phyloP scores from a whole-genome alignment of 495 filamentous ascomycete genomes.

The Aspergillus funiculosus region DNA sequence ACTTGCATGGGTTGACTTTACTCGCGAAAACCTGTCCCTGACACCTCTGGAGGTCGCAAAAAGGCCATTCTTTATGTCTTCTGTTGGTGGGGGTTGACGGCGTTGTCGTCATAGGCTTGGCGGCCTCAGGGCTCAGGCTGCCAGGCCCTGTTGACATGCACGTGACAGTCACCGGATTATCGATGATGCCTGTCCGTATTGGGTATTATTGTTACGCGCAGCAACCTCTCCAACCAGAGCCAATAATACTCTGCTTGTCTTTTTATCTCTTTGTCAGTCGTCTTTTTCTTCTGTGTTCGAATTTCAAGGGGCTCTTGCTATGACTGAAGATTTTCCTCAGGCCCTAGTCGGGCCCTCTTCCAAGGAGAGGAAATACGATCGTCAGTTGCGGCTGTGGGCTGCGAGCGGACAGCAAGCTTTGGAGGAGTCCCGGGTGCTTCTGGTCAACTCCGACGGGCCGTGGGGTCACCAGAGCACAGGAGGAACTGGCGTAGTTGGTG shows the following conservation, averaged over 20 bases:
- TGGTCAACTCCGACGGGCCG: constrained; percentile 66
- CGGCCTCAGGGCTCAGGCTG: constrained; percentile 5
- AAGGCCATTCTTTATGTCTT: no score
- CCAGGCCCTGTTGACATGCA: no score
- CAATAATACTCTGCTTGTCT: background rate
- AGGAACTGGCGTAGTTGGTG: constrained; percentile 73
- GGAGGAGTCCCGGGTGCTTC: constrained; percentile 80
- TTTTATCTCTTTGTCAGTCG: background rate
- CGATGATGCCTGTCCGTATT: background rate
- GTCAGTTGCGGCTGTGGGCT: constrained; percentile 93
- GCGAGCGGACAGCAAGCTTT: constrained; percentile 85
- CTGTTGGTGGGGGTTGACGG: constrained; percentile 5
- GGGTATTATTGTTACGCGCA: background rate
- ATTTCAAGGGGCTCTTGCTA: constrained; percentile 13
- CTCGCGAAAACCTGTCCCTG: background rate
- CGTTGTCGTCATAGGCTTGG: constrained; percentile 17
- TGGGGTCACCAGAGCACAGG: constrained; percentile 31
- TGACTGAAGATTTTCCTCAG: constrained; percentile 38
- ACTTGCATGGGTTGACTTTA: background rate
- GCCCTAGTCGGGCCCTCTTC: constrained; percentile 58
- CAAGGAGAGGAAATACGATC: constrained; percentile 92
- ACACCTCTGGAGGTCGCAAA: no score
- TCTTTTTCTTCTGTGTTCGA: background rate
- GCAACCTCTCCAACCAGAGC: background rate
- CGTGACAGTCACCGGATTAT: background rate